phyloP scores from a whole-genome alignment of 2,329 filamentous ascomycete species.

The Ophiostoma piceae region DNA sequence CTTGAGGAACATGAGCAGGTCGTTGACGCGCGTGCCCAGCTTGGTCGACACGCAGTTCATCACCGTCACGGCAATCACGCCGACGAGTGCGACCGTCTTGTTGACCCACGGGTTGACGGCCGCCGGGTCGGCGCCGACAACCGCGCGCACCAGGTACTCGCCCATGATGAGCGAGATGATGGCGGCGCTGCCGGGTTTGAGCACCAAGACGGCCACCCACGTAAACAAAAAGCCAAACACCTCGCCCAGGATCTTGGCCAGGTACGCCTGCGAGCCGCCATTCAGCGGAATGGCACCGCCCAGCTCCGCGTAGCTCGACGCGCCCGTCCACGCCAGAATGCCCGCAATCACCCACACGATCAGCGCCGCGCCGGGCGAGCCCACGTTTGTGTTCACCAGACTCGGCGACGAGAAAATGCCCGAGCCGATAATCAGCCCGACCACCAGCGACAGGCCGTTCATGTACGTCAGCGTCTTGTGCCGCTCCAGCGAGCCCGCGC shows the following conservation, averaged over 20 bases:
- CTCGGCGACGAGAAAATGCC: conserved; percentile 62
- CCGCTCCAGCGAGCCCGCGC: conserved; percentile 82
- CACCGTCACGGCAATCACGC: conserved; percentile 69
- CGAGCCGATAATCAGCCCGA: conserved; percentile 86
- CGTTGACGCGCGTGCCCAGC: conserved; percentile 78
- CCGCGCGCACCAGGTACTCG: conserved; percentile 87
- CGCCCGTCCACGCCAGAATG: conserved; percentile 59
- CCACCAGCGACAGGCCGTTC: conserved; percentile 84
- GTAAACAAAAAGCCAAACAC: conserved; percentile 89
- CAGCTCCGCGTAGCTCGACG: conserved; percentile 70
- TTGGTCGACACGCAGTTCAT: conserved; percentile 89
- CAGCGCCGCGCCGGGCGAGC: conserved; percentile 54
- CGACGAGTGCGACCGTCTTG: conserved; percentile 77
- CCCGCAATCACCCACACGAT: conserved; percentile 58
- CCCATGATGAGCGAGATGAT: conserved; percentile 98
- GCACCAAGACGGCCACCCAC: conserved; percentile 88
- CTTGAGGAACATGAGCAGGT: conserved; percentile 95
- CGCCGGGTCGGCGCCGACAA: conserved; percentile 73
- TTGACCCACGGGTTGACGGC: conserved; percentile 80
- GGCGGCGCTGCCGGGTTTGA: conserved; percentile 88
- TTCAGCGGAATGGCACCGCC: conserved; percentile 94
- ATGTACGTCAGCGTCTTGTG: conserved; percentile 93
- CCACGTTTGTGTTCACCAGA: conserved; percentile 58
- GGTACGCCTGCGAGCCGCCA: conserved; percentile 86
- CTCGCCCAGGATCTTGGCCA: conserved; percentile 95